These are phyloP conservation scores for Monilinia polystroma DNA, from an alignment of 2,329 filamentous ascomycete species.

Conservation along the genomic window DNA sequence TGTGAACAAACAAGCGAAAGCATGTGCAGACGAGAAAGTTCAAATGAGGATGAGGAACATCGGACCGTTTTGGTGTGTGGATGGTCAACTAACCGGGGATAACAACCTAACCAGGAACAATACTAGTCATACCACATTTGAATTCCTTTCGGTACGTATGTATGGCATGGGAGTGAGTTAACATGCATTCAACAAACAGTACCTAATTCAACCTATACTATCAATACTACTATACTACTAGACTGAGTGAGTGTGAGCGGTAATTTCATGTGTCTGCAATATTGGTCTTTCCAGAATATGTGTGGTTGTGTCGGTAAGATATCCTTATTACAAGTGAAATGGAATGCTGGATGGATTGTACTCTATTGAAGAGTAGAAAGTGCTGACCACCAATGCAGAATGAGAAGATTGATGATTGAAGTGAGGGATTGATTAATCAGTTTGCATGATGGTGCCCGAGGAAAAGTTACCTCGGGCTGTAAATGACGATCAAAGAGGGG, in stretches of 20 bases:
- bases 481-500: conserved; percentile 7
- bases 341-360: background rate
- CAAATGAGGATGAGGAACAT: conserved; percentile 26
- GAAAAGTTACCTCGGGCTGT: conserved; percentile 10
- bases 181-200: conserved; percentile 4
- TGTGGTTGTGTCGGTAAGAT: conserved; percentile 5
- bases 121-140: conserved; percentile 6
- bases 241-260: background rate
- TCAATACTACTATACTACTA: background rate
- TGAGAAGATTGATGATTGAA: conserved; percentile 6
- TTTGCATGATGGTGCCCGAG: background rate
- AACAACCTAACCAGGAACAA: conserved; percentile 1
- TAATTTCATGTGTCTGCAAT: conserved; percentile 2
- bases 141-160: conserved; percentile 5
- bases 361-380: conserved; percentile 2
- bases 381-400: conserved; percentile 7
- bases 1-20: conserved; percentile 1
- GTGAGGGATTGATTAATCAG: background rate
- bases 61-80: conserved; percentile 23
- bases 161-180: background rate
- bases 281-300: background rate
- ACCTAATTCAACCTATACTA: background rate
- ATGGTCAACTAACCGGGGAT: conserved; percentile 9
- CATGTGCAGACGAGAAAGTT: conserved; percentile 16
- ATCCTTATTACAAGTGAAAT: background rate